Evolutionary conservation across 2,329 filamentous ascomycete genomes (phyloP), one percentile per base, ranked within the genome.

Genomic region (Colletotrichum sp.): DNA sequence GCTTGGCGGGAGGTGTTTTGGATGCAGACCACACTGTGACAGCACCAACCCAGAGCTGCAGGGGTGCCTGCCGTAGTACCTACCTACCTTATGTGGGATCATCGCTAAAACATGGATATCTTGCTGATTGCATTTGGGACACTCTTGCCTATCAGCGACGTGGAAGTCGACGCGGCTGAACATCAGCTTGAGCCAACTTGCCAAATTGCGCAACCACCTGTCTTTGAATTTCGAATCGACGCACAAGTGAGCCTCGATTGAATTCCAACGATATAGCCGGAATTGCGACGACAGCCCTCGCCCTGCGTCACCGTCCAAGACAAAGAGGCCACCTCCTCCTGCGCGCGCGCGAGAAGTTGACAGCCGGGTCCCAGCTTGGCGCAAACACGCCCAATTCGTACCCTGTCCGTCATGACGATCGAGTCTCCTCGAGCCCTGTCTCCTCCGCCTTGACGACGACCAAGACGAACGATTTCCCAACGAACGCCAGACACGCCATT

Each of bases 341-440:
- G 18, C 43, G 43, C 43, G 43, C 43, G 56, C 48, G 62, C 55
- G 70, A 65, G 56, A 55, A 52, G 28, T 56, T 73, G 65, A 69
- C 64, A 65, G 36, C 70, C 34, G 58, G 48, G 48, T 52, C 30
- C 56, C 64, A 66, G 73, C 58, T 76, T 56, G 75, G 65, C 75
- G 72, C 75, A 69, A 76, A 75, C 58, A 55, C 28, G 18, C 67
- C 66, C 30, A 52, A 56, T 64, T 58, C 38, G 32, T n/a, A 15
- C 70, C 66, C 58, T 43, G 28, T 62, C 62, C 77, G 77, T 78
- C 77, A 78, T 78, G 77, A 78, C 72, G 77, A 77, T 77, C 75
- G 75, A 76, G 69, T 71, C 60, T 30, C 38, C 60, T 73, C 75
- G 62, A 67, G 30, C 43, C 26, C 58, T 48, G 61, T 60, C 36